phyloP scores from a whole-genome alignment of 2,329 filamentous ascomycete species.

The Teratosphaeria nubilosa region DNA sequence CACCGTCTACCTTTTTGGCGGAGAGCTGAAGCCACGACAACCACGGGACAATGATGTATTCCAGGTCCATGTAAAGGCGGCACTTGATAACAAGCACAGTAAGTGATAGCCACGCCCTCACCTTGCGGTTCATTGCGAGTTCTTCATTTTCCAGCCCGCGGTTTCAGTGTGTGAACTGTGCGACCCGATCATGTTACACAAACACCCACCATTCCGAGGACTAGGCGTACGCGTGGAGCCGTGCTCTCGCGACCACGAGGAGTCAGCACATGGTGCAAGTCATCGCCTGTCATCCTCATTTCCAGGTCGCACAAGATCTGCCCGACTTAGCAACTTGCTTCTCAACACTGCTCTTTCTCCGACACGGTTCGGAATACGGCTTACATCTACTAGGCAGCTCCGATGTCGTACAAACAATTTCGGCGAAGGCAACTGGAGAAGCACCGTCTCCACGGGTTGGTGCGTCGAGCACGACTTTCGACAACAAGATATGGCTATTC shows the following conservation, averaged over 20 bases:
- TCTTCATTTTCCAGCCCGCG: background rate
- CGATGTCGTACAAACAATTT: background rate
- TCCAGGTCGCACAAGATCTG: background rate
- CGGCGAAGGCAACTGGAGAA: background rate
- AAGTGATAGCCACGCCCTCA: background rate
- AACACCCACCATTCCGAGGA: background rate
- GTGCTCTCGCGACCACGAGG: background rate
- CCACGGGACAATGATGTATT: conserved; percentile 67
- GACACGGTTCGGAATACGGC: background rate
- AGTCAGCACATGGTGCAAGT: background rate
- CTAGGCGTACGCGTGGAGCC: background rate
- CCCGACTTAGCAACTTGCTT: background rate
- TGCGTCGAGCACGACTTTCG: conserved; percentile 58
- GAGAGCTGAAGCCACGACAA: conserved; percentile 56
- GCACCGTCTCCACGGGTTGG: conserved; percentile 62
- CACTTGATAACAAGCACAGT: background rate
- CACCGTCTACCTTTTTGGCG: conserved; percentile 64
- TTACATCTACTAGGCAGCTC: background rate
- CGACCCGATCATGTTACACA: background rate
- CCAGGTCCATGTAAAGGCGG: conserved; percentile 32
- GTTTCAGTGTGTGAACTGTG: background rate
- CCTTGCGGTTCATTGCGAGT: background rate
- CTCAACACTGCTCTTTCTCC: background rate
- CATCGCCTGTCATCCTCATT: background rate
- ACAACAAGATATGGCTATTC: conserved; percentile 66